Base-by-base conservation (phyloP, 1,284 basidiomycete species). In the Ganoderma sinense region DNA sequence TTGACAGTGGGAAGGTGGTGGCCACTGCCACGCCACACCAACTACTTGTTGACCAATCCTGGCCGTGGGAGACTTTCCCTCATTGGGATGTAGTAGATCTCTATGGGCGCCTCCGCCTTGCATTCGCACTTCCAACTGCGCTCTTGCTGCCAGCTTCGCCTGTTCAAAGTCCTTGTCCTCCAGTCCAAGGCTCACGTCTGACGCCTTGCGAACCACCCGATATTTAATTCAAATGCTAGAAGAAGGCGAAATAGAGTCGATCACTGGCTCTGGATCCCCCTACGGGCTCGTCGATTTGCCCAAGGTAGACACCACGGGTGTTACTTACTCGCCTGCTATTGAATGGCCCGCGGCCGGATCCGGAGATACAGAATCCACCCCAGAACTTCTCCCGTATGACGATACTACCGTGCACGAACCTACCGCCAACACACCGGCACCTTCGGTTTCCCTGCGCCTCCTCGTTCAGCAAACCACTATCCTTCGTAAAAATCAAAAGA, bases 381-480 rank as follows among this genome's bases (percentile, higher is more conserved):
- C 66, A 62, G 43, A 65, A 18, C 40, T 59, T 18, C 20, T 39
- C 20, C 41, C 62, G 13, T 45, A 56, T 13, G 68, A 39, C 8
- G 33, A 18, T 39, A 36, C 29, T 20, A 16, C 51, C 11, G 33
- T 36, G 23, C 6, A 59, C 56, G 56, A 51, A 2, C 4, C 59
- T 4, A 2, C 6, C 36, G 20, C 51, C 40, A 41, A 26, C 58
- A 23, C 62, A 18, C 61, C 51, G 31, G 64, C 62, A 59, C 70
- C 60, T 59, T 71, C 63, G 33, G 77, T 74, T 71, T 82, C 79
- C 45, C 79, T 90, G 73, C 90, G 92, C 45, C 85, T 94, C n/a
- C 78, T 89, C 59, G 87, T 90, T 56, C 78, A 84, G 41, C 80
- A 79, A 36, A 86, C 86, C 66, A 81, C 84, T 58, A 84, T 91